These are phyloP conservation scores for Mucor racemosus DNA, from an alignment of 371 early-diverging fungal genomes.

Conservation along the genomic window DNA sequence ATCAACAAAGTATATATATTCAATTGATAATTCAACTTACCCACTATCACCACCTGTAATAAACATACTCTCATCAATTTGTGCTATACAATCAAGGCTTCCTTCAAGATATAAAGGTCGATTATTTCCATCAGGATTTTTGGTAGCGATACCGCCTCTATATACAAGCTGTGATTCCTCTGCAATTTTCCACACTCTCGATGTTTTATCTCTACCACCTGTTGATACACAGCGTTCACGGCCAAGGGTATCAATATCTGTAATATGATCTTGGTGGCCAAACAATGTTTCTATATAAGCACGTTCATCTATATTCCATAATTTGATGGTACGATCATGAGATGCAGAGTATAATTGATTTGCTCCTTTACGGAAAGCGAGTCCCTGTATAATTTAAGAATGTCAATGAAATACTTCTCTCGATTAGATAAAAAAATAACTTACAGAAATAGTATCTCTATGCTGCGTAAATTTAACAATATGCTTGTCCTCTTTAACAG, in stretches of 20 bases:
- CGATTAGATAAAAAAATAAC: not conserved
- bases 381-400: constrained; percentile 47
- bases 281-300: constrained; percentile 96
- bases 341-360: constrained; percentile 93
- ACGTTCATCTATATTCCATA: constrained; percentile 94
- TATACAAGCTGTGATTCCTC: constrained; percentile 95
- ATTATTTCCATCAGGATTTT: constrained; percentile 35
- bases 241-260: constrained; percentile 76
- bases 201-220: constrained; percentile 91
- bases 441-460: constrained; percentile 85
- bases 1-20: too few species aligned
- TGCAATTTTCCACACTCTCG: constrained; percentile 93
- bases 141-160: constrained; percentile 77
- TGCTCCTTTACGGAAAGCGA: constrained; percentile 82
- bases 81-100: constrained; percentile 83
- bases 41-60: constrained; percentile 91
- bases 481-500: constrained; percentile 72
- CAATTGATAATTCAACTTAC: constrained; percentile 32
- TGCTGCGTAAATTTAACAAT: constrained; percentile 86
- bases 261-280: constrained; percentile 95
- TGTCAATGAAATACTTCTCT: not conserved
- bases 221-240: constrained; percentile 92
- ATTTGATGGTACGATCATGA: constrained; percentile 91
- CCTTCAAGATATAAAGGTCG: constrained; percentile 64
- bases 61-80: constrained; percentile 91